Evolutionary conservation across 2,329 filamentous ascomycete genomes (phyloP), one percentile per base, ranked within the genome.

Genomic region (Orbilia quercus): DNA sequence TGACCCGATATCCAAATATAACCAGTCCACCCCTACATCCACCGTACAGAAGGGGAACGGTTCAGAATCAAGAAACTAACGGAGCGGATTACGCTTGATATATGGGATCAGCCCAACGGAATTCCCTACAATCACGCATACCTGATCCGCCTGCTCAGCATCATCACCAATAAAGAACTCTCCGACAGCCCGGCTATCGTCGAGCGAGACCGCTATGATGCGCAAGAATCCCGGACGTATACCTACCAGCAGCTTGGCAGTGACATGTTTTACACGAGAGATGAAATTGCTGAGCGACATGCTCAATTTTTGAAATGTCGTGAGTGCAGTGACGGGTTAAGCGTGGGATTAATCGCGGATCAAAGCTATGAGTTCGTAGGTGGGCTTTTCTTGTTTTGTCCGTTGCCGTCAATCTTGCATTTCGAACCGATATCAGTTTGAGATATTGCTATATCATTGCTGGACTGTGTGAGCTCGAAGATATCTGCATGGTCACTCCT

Each of bases 311-410:
- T 62, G 3, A 23, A 7, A 23, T 2, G 20, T 47, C 7, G 34
- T 12, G 12, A 7, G 3, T 22, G 11, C 18, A 7, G 3, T 22
- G 11, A 5, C 53, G n/a, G 69, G 38, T 1, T 40, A 18, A 60
- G 42, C 25, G 11, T 66, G 7, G 69, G 69, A 14, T 34, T 73
- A 28, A 38, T 73, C 1, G 69, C 69, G 23, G 69, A 73, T 58
- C 53, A 54, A 53, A 73, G 60, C 54, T 73, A 73, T 62, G 69
- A 73, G 69, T 73, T 73, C 65, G 69, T 73, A 66, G 69, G 69
- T 73, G 60, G 69, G 69, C 45, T 73, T 73, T 60, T 34, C 16
- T 5, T 34, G 12, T 20, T 51, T 48, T 18, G 23, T 42, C 31
- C n/a, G n/a, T n/a, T n/a, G n/a, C n/a, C n/a, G n/a, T n/a, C n/a